Percentiles rank a stretch among this genome's conserved stretches.
These are phyloP conservation scores for Nicotiana tomentosiformis DNA, from an alignment of 257 asterid genomes.

Conservation along the genomic window DNA sequence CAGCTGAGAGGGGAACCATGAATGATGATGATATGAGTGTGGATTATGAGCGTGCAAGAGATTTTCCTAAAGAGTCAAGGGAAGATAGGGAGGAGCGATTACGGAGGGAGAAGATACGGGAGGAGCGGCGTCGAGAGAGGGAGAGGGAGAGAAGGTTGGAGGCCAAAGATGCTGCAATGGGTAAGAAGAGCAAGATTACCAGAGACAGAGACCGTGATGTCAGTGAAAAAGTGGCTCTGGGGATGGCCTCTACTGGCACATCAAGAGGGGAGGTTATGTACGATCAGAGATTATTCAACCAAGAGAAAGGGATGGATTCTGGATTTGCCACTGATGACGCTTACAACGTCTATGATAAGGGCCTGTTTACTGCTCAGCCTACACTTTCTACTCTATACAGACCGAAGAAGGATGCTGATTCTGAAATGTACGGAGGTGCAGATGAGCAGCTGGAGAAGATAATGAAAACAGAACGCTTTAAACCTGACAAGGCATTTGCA, in stretches of 20 bases:
- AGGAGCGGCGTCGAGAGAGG: constrained; percentile 9
- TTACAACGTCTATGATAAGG: constrained; percentile 37
- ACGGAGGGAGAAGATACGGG: constrained; percentile 1
- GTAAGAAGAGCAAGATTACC: constrained; percentile 77
- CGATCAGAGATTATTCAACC: constrained; percentile 37
- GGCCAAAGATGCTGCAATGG: constrained; percentile 80
- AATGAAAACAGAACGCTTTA: constrained; percentile 14
- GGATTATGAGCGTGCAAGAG: constrained; percentile 39
- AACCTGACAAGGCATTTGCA: constrained; percentile 54
- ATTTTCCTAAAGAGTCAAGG: no score
- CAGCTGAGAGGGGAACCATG: no score
- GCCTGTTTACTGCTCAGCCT: constrained; percentile 55
- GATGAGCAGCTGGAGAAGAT: constrained; percentile 79
- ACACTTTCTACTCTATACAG: constrained; percentile 15
- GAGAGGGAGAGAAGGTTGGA: constrained; percentile 50
- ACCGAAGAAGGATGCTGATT: constrained; percentile 25
- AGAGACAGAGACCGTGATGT: constrained; percentile 76
- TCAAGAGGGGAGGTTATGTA: constrained; percentile 65
- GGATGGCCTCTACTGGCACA: constrained; percentile 49
- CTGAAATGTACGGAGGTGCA: constrained; percentile 76
- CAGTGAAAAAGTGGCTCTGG: constrained; percentile 26
- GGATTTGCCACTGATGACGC: not conserved
- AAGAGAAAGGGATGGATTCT: constrained; percentile 1
- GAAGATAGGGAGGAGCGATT: constrained; percentile 19
- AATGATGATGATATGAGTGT: constrained; percentile 29